Base-by-base conservation (phyloP, 371 early-diverging fungal genomes). In the Lichtheimia ramosa region DNA sequence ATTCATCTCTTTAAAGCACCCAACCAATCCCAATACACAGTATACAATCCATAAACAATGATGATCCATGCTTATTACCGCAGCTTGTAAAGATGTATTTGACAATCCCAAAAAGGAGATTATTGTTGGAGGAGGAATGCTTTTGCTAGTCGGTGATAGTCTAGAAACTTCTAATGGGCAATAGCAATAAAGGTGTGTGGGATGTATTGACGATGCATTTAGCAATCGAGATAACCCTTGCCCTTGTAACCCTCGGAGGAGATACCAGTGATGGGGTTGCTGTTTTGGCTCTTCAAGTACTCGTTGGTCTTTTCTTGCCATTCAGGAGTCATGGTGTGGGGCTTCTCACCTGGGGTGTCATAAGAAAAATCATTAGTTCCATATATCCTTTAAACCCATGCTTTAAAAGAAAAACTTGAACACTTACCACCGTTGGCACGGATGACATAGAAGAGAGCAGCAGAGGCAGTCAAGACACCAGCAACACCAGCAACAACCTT, bases 271-370 rank as follows among this genome's bases (percentile, higher is more conserved):
- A 89, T 89, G 58, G 98, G 98, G 82, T 97, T 95, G 75, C 87
- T 85, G 80, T 94, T 93, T 70, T 88, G 83, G 75, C 84, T 85
- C 70, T 83, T 89, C 68, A 91, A 86, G 64, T 84, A 84, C 72
- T 89, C 88, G 81, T 93, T 90, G 69, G 91, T 83, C 51, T 91
- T 93, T 73, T 93, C 95, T 75, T 91, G 85, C 96, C 97, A 97
- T 83, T 98, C 96, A 76, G 88, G 91, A 83, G 75, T 89, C 67
- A 86, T 69, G 58, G 97, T 94, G 41, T 64, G 71, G 53, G 91
- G 89, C 58, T 83, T 87, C 66, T 89, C 82, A 77, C 83, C 83
- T 77, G 72, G 25, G 21, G 51, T 46, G 24, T 51, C 21, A 39
- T 42, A 51, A 50, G 55, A 51, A 56, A 51, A n/a, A 43, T 48